These are phyloP conservation scores for Onygenales sp. DNA, from an alignment of 2,329 filamentous ascomycete species.

Conservation along the genomic window DNA sequence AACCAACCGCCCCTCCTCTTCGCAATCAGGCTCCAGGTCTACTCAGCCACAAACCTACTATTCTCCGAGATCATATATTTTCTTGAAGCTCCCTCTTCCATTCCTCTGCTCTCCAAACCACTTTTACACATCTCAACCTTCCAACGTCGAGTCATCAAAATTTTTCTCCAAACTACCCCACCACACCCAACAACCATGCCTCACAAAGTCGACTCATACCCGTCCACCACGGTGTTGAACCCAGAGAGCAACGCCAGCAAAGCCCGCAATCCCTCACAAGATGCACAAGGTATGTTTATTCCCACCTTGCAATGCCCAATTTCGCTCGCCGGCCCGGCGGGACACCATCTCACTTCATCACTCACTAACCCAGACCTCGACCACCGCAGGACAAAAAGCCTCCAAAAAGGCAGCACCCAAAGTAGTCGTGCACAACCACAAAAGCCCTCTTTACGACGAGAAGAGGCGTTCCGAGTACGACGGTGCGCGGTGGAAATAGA, in stretches of 20 bases:
- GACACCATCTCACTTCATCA: not conserved
- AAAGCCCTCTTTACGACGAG: slow-evolving; percentile 5
- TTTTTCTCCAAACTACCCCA: not conserved
- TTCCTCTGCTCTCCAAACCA: not conserved
- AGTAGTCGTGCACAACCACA: slow-evolving; percentile 7
- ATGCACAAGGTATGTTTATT: slow-evolving; percentile 7
- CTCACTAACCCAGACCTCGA: slow-evolving; percentile 3
- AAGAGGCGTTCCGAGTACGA: slow-evolving; percentile 6
- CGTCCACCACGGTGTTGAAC: not conserved
- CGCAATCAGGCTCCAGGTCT: not conserved
- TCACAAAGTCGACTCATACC: slow-evolving; percentile 13
- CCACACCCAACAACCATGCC: slow-evolving; percentile 8
- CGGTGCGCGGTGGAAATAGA: slow-evolving; percentile 7
- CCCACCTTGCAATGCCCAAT: not conserved
- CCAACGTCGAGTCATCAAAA: not conserved
- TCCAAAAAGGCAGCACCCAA: slow-evolving; percentile 1
- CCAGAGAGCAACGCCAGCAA: slow-evolving; percentile 1
- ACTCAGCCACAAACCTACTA: not conserved
- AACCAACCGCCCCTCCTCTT: not conserved
- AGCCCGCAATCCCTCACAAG: not conserved
- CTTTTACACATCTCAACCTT: not conserved
- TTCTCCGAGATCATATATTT: not conserved
- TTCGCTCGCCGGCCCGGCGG: not conserved
- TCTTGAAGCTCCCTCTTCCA: not conserved
- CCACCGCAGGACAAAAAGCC: slow-evolving; percentile 3